Evolutionary conservation across 1,139 yeast species (phyloP).

Genomic region (Candida sp.): DNA sequence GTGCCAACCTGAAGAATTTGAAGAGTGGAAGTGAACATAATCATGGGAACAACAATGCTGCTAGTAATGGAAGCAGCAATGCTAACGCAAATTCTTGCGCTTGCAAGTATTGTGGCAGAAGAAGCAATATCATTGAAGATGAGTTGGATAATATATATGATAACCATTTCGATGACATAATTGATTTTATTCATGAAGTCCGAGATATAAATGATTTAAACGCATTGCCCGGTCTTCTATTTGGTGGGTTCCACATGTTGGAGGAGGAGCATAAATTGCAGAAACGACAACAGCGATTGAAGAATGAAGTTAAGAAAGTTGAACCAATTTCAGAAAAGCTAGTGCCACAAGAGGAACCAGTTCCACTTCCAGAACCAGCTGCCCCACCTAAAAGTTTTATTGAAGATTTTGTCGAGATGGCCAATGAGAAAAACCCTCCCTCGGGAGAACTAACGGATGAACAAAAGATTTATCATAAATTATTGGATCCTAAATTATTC

Average conservation of each 20-base stretch:
- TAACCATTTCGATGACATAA: constrained; percentile 55
- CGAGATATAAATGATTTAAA: constrained; percentile 40
- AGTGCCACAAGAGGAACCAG: not conserved
- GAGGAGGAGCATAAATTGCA: constrained; percentile 35
- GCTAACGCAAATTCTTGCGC: constrained; percentile 40
- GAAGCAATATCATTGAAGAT: constrained; percentile 68
- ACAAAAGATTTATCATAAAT: constrained; percentile 13
- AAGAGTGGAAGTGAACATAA: constrained; percentile 6
- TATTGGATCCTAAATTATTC: constrained; percentile 28
- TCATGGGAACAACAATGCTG: constrained; percentile 4
- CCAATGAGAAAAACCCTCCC: not conserved
- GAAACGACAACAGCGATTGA: constrained; percentile 22
- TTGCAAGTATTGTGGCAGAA: constrained; percentile 80
- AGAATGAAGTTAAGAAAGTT: constrained; percentile 5
- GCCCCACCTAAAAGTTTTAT: not conserved
- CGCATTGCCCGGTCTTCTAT: constrained; percentile 37
- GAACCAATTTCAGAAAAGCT: constrained; percentile 4
- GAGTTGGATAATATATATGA: constrained; percentile 60
- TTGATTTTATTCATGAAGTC: constrained; percentile 37
- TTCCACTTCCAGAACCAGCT: not conserved
- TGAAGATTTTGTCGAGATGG: not conserved
- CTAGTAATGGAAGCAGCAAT: not conserved
- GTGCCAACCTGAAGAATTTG: constrained; percentile 2
- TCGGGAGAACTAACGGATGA: not conserved
- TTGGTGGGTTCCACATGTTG: constrained; percentile 39